These are phyloP conservation scores for Akanthomyces uredinophilus DNA, from an alignment of 2,329 filamentous ascomycete genomes.

Conservation along the genomic window DNA sequence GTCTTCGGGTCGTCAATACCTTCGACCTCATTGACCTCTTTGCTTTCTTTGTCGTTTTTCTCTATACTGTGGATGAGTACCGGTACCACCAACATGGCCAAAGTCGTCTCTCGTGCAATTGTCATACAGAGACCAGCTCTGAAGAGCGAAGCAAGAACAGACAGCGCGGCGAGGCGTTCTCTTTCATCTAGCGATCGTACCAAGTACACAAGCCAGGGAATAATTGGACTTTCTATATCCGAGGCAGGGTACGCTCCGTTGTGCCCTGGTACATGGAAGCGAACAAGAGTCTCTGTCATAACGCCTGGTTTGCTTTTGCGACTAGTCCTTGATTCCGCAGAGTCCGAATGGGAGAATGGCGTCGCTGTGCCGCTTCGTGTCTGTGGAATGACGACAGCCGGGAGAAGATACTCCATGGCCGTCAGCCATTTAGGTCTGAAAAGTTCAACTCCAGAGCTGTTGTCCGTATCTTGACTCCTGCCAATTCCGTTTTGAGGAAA, in stretches of 20 bases:
- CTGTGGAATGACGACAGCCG: slow-evolving; percentile 44
- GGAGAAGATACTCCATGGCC: slow-evolving; percentile 62
- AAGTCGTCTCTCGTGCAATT: slow-evolving; percentile 52
- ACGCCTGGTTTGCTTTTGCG: slow-evolving; percentile 27
- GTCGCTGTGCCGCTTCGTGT: slow-evolving; percentile 25
- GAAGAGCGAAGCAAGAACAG: slow-evolving; percentile 64
- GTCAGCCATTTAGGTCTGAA: slow-evolving; percentile 42
- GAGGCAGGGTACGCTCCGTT: slow-evolving; percentile 39
- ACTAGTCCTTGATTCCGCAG: slow-evolving; percentile 25
- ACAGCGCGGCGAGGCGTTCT: slow-evolving; percentile 62
- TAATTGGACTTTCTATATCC: slow-evolving; percentile 63
- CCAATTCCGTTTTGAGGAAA: slow-evolving; percentile 40
- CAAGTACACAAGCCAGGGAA: slow-evolving; percentile 67
- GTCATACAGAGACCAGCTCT: slow-evolving; percentile 62
- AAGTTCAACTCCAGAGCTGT: slow-evolving; percentile 46
- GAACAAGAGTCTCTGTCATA: slow-evolving; percentile 27
- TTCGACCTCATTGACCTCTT: slow-evolving; percentile 41
- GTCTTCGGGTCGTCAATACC: slow-evolving; percentile 34
- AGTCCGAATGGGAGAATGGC: slow-evolving; percentile 20
- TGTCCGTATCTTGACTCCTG: slow-evolving; percentile 49
- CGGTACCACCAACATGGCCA: slow-evolving; percentile 65
- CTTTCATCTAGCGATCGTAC: slow-evolving; percentile 53
- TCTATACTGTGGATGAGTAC: slow-evolving; percentile 60
- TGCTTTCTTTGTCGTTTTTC: slow-evolving; percentile 40
- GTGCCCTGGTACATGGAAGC: slow-evolving; percentile 23